Base-by-base conservation (phyloP, 2,329 filamentous ascomycete genomes). In the Xylariales sp. region DNA sequence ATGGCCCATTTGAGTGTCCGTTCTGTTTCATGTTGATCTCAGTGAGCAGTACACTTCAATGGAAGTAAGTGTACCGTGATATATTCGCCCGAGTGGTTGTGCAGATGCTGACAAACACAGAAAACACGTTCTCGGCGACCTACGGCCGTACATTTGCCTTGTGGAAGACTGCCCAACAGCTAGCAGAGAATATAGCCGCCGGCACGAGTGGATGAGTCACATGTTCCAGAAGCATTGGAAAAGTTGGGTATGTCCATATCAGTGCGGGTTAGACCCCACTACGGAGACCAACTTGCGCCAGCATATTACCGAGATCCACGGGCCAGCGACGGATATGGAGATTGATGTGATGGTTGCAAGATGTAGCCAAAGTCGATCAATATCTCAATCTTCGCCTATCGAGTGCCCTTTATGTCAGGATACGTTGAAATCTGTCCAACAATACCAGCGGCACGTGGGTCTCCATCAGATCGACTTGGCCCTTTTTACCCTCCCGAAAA, bases 61-160 rank as follows among this genome's bases (percentile, higher is more conserved):
- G 81, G 81, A 77, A 74, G 67, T 80, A 62, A 67, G 75, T 58
- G 32, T 30, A 14, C 30, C 1, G 0, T 59, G 1, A 43, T 49
- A 3, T 5, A 32, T 49, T 34, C 8, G 2, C 43, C 36, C 7
- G 10, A 5, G 12, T 36, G 12, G 32, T 46, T 48, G 12, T 3
- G 3, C 7, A 16, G 10, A 3, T 49, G 32, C n/a, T 63, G 3
- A 68, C 48, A 1, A 1, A 23, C 12, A 50, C 0, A 79, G 77
- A 5, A 74, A 73, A 5, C 82, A 83, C 57, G 71, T 83, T 0
- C 80, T 79, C 49, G 62, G 64, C 3, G 81, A 83, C 41, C 66
- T 83, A 0, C 74, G 77, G 9, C 81, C 81, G 0, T 83, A 83
- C 36, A 67, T 76, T 0, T 83, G 81, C 45, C 48, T 81, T 0